Evolutionary conservation across 176 grass and related monocot genomes (phyloP), one percentile per base, ranked within the genome.

Genomic region (Triticum timopheevii): DNA sequence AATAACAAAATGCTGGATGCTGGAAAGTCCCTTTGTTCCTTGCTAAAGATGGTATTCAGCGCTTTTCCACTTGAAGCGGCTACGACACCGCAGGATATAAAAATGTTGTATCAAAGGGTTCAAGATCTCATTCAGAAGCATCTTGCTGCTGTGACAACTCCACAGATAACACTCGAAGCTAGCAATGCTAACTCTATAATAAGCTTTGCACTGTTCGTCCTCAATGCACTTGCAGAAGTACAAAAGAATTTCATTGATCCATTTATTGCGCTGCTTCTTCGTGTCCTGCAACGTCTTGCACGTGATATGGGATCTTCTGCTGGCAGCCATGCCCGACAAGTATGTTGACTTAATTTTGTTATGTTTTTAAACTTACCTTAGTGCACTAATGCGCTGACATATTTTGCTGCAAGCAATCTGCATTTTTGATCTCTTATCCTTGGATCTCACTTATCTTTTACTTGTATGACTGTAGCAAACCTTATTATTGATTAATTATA

Each of bases 21-120:
- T 69, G 97, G 97, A 83, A 99, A 93, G 80, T 96, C 97, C 50
- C 85, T 99, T 77, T 99, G 97, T 85, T 96, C 97, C 25, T 88
- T 99, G 73, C 82, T 99, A 73, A 99, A 96, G 90, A 94, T 94
- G 97, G 97, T 99, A 44, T 96, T 99, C 85, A 90, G 76, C 69
- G 92, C 92, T 49, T 99, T 99, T 83, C 92, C 97, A 58, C 92
- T 96, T 82, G 97, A 99, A 87, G 92, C 89, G 27, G 86, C 94
- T 78, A 88, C 94, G 3, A 99, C 94, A 50, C 94, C 90, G 19
- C 94, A 87, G 65, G 97, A 99, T 83, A 95, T 99, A 77, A 99
- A 99, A 70, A 23, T 80, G 40, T 38, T 99, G 61, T 88, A 93
- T 88, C 97, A 94, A 89, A 90, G 92, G 65, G 90, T 99, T 86